Base-by-base conservation (phyloP, 2,329 filamentous ascomycete genomes). In the Trichothecium sympodiale region DNA sequence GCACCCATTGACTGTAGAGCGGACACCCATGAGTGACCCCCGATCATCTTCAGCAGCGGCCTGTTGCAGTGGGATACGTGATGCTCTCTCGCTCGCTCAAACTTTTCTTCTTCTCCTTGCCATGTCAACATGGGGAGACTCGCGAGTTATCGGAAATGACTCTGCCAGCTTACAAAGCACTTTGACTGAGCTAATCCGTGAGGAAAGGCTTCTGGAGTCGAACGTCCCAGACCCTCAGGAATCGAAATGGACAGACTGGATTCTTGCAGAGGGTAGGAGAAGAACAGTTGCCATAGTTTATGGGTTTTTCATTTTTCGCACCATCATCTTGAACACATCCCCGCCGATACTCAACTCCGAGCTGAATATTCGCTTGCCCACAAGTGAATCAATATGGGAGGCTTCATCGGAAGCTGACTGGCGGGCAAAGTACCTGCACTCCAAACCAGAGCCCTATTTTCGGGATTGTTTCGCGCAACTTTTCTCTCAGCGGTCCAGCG, bases 281-380 rank as follows among this genome's bases (percentile, higher is more conserved):
- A n/a, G n/a, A n/a, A n/a, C n/a, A n/a, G n/a, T n/a, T n/a, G n/a
- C n/a, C n/a, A n/a, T n/a, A n/a, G n/a, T n/a, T n/a, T n/a, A n/a
- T n/a, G n/a, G n/a, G n/a, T n/a, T n/a, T n/a, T n/a, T n/a, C n/a
- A n/a, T n/a, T n/a, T n/a, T n/a, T 5, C 32, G 26, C 8, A 23
- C 17, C 32, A 34, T 34, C n/a, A 20, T 20, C n/a, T 34, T 34
- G 17, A n/a, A 34, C 20, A n/a, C 26, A 14, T 20, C 16, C n/a
- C 32, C 32, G 12, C 17, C 26, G 20, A 18, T 34, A n/a, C 16
- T 34, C 17, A 34, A 25, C 32, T 20, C 20, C n/a, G 32, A 34
- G 14, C n/a, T 34, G 3, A 9, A 13, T n/a, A n/a, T 34, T 6
- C 14, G n/a, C 20, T n/a, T 34, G 8, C 32, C 32, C 12, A n/a